Evolutionary conservation across 2,329 filamentous ascomycete genomes (phyloP).

Genomic region (Ceratocystis lukuohia): DNA sequence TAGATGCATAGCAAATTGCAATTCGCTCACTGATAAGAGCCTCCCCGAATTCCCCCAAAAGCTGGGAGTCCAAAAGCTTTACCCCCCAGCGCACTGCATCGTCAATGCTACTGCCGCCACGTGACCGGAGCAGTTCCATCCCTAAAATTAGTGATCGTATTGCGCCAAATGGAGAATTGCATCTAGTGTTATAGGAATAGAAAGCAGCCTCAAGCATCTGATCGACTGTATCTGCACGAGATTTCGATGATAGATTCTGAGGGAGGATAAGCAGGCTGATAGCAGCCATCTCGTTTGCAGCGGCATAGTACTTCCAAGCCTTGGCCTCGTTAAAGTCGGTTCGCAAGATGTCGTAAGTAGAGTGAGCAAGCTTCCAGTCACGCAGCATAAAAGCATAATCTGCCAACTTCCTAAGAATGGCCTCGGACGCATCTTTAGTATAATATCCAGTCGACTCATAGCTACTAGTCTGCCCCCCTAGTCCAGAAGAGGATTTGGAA

Average conservation of each 20-base stretch:
- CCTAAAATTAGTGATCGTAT: conserved; percentile 63
- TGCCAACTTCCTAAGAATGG: conserved; percentile 80
- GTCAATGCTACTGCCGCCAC: conserved; percentile 68
- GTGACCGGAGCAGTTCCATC: conserved; percentile 68
- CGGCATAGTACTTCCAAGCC: conserved; percentile 91
- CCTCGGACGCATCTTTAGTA: conserved; percentile 69
- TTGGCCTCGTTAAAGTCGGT: conserved; percentile 90
- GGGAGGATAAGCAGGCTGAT: conserved; percentile 69
- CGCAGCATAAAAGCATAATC: conserved; percentile 96
- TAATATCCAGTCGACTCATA: conserved; percentile 79
- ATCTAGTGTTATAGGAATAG: conserved; percentile 85
- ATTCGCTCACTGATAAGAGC: conserved; percentile 77
- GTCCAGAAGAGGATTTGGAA: conserved; percentile 37
- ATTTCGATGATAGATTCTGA: conserved; percentile 57
- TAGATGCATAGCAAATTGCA: conserved; percentile 68
- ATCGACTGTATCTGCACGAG: conserved; percentile 66
- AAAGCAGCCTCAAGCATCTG: conserved; percentile 78
- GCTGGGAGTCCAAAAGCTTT: conserved; percentile 62
- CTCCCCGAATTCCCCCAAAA: conserved; percentile 63
- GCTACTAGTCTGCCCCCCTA: not conserved
- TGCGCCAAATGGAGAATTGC: conserved; percentile 64
- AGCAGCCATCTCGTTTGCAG: conserved; percentile 88
- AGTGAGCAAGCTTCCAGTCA: conserved; percentile 86
- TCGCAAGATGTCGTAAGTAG: conserved; percentile 79
- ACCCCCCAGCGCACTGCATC: conserved; percentile 78